These are phyloP conservation scores for Fusarium vanettenii DNA, from an alignment of 2,329 filamentous ascomycete species.

Conservation along the genomic window DNA sequence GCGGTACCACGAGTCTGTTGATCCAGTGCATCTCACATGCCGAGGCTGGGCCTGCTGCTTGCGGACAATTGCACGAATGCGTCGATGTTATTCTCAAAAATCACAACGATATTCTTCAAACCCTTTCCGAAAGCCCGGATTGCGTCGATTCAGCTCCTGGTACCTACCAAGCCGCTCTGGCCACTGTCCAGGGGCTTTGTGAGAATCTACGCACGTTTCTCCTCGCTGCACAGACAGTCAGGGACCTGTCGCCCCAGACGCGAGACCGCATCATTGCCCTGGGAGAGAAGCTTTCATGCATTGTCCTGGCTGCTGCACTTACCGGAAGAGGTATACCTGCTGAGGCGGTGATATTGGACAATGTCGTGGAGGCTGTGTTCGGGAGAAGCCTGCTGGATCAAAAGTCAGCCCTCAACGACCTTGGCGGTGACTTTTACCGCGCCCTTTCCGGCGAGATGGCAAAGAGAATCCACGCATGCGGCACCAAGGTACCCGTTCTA, in stretches of 20 bases:
- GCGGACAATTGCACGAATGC: background rate
- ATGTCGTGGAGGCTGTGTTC: background rate
- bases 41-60: background rate
- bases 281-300: background rate
- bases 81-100: background rate
- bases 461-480: background rate
- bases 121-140: background rate
- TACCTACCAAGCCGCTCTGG: background rate
- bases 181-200: background rate
- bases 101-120: background rate
- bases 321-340: background rate
- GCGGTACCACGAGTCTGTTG: slow-evolving; percentile 1
- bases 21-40: background rate
- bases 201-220: background rate
- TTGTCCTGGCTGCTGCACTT: background rate
- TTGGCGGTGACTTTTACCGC: background rate
- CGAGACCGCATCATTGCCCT: background rate
- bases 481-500: background rate
- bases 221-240: background rate
- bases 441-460: slow-evolving; percentile 1
- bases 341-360: background rate
- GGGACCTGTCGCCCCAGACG: background rate
- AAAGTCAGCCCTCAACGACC: background rate
- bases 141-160: background rate
- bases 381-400: background rate